These are phyloP conservation scores for Melocanna baccifera DNA, from an alignment of 176 grass and related monocot genomes.

Conservation along the genomic window DNA sequence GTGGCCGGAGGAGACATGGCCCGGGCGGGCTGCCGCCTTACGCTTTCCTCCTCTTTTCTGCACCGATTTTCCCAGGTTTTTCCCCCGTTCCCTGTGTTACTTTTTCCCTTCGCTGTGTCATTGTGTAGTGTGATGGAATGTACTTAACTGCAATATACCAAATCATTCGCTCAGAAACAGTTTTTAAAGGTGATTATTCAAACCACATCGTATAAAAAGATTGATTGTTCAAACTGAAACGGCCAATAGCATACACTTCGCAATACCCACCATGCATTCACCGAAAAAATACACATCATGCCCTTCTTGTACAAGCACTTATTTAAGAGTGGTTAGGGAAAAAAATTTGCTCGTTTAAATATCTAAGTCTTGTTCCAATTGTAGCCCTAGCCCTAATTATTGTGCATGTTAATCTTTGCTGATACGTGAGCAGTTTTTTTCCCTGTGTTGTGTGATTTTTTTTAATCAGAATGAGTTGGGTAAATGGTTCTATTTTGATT, in stretches of 20 bases:
- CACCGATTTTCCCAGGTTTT: constrained; percentile 38
- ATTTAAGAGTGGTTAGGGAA: background rate
- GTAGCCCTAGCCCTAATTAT: background rate
- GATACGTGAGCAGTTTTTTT: background rate
- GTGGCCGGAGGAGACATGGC: constrained; percentile 39
- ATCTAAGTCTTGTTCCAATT: background rate
- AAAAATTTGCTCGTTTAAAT: background rate
- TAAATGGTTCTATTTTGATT: background rate
- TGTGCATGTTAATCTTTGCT: background rate
- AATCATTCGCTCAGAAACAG: background rate
- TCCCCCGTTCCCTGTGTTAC: background rate
- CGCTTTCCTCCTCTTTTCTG: constrained; percentile 37
- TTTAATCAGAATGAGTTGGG: background rate
- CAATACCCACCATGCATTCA: background rate
- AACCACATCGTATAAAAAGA: background rate
- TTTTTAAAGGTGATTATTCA: background rate
- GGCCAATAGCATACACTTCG: background rate
- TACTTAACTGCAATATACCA: background rate
- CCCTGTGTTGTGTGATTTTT: background rate
- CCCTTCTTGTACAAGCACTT: background rate
- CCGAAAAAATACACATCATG: no score
- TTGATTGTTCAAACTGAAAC: background rate
- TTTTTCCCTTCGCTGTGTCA: background rate
- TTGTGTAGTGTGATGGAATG: background rate
- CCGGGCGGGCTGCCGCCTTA: constrained; percentile 28